Conservation (phyloP, 2,329 filamentous ascomycete genomes). For the Hortaea werneckii region DNA sequence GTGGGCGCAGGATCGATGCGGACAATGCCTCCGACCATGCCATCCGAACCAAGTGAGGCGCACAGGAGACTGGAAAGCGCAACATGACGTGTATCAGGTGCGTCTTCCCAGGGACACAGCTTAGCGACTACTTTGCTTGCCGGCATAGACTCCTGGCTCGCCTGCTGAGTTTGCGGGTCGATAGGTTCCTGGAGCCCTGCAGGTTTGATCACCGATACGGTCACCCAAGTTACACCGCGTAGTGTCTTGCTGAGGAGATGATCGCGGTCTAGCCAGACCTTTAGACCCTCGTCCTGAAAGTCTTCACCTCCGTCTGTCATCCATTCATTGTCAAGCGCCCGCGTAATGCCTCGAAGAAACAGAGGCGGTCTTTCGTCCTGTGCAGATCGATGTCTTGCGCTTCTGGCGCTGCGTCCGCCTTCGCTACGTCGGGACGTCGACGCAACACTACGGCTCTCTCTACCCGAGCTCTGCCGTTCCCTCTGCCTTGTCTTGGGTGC, state of each 20-base stretch:
- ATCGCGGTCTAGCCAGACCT: conserved; percentile 78
- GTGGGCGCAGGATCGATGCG: conserved; percentile 74
- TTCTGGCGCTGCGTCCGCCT: conserved; percentile 59
- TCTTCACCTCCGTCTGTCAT: conserved; percentile 51
- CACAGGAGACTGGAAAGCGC: conserved; percentile 73
- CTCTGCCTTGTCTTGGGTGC: conserved; percentile 73
- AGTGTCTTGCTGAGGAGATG: conserved; percentile 61
- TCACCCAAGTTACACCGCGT: conserved; percentile 65
- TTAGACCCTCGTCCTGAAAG: conserved; percentile 50
- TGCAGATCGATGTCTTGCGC: conserved; percentile 51
- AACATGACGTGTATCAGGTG: conserved; percentile 69
- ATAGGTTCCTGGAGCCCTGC: conserved; percentile 61
- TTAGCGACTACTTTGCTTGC: conserved; percentile 65
- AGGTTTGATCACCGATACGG: conserved; percentile 79
- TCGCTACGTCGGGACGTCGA: conserved; percentile 69
- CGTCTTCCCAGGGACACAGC: conserved; percentile 71
- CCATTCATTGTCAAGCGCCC: conserved; percentile 58
- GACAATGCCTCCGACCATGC: conserved; percentile 74
- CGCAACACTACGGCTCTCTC: conserved; percentile 69
- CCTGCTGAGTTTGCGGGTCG: conserved; percentile 61
- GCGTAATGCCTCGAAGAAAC: conserved; percentile 73
- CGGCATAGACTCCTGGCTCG: conserved; percentile 43
- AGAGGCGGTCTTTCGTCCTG: conserved; percentile 56
- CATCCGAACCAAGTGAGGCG: conserved; percentile 57
- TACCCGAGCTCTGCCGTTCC: conserved; percentile 50